Conservation (phyloP, 495 filamentous ascomycete genomes). For the Podospora didyma region DNA sequence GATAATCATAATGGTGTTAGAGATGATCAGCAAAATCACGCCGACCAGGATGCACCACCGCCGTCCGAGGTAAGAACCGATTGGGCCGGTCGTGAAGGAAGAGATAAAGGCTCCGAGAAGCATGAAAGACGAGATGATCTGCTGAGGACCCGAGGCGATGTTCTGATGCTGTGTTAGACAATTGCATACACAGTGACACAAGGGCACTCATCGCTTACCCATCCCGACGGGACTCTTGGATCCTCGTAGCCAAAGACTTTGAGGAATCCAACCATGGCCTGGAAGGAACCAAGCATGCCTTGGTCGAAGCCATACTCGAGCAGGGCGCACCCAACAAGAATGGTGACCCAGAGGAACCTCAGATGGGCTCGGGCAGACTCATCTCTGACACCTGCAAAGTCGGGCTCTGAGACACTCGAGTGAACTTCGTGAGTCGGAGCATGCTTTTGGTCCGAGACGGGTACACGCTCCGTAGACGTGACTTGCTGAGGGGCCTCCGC, state of each 20-base stretch:
- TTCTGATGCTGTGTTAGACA: not conserved
- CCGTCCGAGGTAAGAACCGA: constrained; percentile 2
- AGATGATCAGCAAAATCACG: not conserved
- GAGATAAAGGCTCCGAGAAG: constrained; percentile 7
- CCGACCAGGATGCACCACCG: constrained; percentile 2
- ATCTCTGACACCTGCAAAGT: not conserved
- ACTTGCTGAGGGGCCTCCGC: not conserved
- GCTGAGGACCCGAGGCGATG: constrained; percentile 3
- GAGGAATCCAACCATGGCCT: constrained; percentile 13
- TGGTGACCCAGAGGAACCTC: constrained; percentile 6
- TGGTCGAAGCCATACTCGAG: constrained; percentile 13
- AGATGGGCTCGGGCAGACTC: constrained; percentile 6
- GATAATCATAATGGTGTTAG: constrained; percentile 1
- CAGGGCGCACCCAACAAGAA: constrained; percentile 6
- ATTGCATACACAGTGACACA: not conserved
- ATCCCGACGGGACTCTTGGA: not conserved
- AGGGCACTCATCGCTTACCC: not conserved
- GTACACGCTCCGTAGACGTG: not conserved
- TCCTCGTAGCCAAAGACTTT: constrained; percentile 8
- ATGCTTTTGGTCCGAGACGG: not conserved
- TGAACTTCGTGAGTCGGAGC: not conserved
- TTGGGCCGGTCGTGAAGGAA: constrained; percentile 3
- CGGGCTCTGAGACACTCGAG: not conserved
- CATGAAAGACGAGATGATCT: constrained; percentile 11
- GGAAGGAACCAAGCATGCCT: constrained; percentile 5